These are phyloP conservation scores for Nothophoma quercina DNA, from an alignment of 2,329 filamentous ascomycete genomes.

Conservation along the genomic window DNA sequence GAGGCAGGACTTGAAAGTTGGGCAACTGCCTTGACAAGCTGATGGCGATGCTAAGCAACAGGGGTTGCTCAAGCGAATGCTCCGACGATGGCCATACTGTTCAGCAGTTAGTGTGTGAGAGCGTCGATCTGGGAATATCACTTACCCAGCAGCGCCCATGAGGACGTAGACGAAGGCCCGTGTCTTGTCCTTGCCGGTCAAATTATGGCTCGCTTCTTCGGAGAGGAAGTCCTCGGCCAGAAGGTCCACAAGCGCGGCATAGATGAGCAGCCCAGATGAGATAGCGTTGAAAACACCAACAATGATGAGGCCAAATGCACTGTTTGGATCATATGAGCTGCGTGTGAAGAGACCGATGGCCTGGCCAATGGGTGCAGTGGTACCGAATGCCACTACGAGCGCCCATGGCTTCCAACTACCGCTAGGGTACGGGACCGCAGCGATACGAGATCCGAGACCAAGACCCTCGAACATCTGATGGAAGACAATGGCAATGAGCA, in stretches of 20 bases:
- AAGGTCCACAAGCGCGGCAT: conserved; percentile 69
- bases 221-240: conserved; percentile 72
- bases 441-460: conserved; percentile 67
- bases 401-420: conserved; percentile 67
- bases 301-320: conserved; percentile 69
- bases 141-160: conserved; percentile 41
- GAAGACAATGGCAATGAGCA: conserved; percentile 69
- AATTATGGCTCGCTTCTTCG: conserved; percentile 50
- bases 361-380: conserved; percentile 70
- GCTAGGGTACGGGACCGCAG: conserved; percentile 65
- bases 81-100: conserved; percentile 47
- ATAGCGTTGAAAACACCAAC: conserved; percentile 73
- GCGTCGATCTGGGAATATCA: conserved; percentile 28
- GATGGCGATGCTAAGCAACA: not conserved
- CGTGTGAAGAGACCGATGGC: conserved; percentile 67
- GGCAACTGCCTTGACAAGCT: not conserved
- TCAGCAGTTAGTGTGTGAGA: conserved; percentile 19
- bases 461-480: conserved; percentile 71
- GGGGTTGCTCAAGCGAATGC: conserved; percentile 42
- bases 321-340: conserved; percentile 68
- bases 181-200: conserved; percentile 63
- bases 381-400: conserved; percentile 68
- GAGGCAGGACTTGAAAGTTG: not conserved
- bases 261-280: conserved; percentile 68
- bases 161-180: conserved; percentile 57